Evolutionary conservation across 2,329 filamentous ascomycete species (phyloP), one percentile per base, ranked within the genome.

Genomic region (Septoria linicola): DNA sequence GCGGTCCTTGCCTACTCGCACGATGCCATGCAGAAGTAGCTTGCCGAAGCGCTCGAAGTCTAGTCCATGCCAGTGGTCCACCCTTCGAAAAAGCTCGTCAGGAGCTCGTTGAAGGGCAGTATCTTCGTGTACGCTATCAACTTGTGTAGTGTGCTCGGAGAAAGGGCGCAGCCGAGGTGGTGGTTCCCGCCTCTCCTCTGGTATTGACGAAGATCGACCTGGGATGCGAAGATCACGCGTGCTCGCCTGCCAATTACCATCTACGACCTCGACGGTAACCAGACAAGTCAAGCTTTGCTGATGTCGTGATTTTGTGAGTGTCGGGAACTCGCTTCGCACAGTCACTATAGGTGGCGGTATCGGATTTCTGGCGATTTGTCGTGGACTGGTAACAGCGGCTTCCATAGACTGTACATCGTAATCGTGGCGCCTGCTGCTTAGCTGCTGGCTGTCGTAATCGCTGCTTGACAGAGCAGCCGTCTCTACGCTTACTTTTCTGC

Each of bases 341-440:
- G 89, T 95, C n/a, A 99, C 90, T 0, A 83, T 87, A 0, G 93
- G 93, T 4, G 90, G 77, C 1, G 93, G 91, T 52, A 97, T 96
- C 0, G 90, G 89, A 61, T 95, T 96, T 63, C 86, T 88, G 16
- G 86, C 68, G 44, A 75, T 79, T 4, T 79, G 73, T 31, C 87
- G 84, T 4, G 89, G 87, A 70, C 84, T 90, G 58, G 82, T 81
- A 14, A 95, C 78, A 27, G 84, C 87, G 0, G 88, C 89, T 70
- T 96, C 92, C 89, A 96, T 96, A 3, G 91, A 90, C 69, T 97
- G 92, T 13, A 96, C 82, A 66, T 97, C 93, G 65, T 96, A 97
- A 67, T 97, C 92, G 66, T 96, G 90, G 49, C 87, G 85, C 62
- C 91, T 82, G 34, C 80, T 79, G 20, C 75, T 75, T 31, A 81